Evolutionary conservation across 75 land plant species (phyloP).

Genomic region (Gnetum montanum): DNA sequence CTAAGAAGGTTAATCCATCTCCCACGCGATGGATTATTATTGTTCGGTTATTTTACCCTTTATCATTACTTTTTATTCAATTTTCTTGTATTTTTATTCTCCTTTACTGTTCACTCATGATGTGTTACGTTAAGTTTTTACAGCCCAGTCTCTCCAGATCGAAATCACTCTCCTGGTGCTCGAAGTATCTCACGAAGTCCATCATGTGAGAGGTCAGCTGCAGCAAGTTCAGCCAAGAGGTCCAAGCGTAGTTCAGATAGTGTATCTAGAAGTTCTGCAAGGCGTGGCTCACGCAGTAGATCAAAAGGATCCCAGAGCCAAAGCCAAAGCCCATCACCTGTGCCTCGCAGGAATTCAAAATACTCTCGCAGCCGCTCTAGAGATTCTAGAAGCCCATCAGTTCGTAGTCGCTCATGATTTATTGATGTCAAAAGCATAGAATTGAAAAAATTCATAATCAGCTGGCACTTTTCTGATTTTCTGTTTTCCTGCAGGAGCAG

Average conservation of each 20-base stretch:
- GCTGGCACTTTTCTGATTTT: background rate
- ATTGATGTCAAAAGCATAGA: background rate
- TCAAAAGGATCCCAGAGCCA: too few relatives aligned
- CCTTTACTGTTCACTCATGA: too few relatives aligned
- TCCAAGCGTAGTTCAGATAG: too few relatives aligned
- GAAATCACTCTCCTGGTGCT: background rate
- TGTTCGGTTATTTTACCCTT: too few relatives aligned
- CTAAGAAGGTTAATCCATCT: background rate
- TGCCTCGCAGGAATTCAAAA: background rate
- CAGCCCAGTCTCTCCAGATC: background rate
- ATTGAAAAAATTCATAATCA: background rate
- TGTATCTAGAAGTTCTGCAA: too few relatives aligned
- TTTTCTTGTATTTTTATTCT: too few relatives aligned
- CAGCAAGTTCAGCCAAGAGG: too few relatives aligned
- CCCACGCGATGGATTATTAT: background rate
- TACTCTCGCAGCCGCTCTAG: background rate
- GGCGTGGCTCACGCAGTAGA: background rate
- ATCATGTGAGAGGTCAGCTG: slow-evolving; percentile 2
- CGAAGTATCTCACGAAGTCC: slow-evolving; percentile 2
- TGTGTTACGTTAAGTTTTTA: too few relatives aligned
- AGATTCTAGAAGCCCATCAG: background rate
- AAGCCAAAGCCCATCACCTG: background rate
- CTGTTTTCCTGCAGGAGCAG: slow-evolving; percentile 5
- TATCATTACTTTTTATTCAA: too few relatives aligned
- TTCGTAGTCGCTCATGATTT: background rate